phyloP scores from a whole-genome alignment of 75 land plant species.

The Isoetes taiwanensis region DNA sequence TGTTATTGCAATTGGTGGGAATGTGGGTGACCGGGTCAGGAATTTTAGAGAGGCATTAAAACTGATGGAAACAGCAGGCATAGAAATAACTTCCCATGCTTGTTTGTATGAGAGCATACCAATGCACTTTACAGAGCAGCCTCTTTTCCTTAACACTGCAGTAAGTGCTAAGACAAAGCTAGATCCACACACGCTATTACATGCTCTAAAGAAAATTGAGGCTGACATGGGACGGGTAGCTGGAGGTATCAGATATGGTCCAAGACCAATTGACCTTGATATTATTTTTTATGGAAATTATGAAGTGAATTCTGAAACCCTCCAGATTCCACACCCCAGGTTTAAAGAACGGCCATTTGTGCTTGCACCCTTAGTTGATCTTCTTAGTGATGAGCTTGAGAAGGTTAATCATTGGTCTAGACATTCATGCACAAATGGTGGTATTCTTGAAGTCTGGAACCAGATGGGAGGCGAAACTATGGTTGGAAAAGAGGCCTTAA shows the following conservation, averaged over 20 bases:
- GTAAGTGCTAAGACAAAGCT: constrained; percentile 64
- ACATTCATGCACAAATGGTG: constrained; percentile 10
- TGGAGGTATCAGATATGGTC: constrained; percentile 67
- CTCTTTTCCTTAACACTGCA: constrained; percentile 81
- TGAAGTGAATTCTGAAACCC: constrained; percentile 42
- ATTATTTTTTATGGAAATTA: constrained; percentile 70
- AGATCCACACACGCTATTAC: constrained; percentile 58
- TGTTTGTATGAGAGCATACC: constrained; percentile 78
- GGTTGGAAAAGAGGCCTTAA: constrained; percentile 55
- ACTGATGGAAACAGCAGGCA: constrained; percentile 52
- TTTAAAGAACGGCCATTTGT: constrained; percentile 90
- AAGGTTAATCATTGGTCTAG: constrained; percentile 36
- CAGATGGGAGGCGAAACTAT: constrained; percentile 61
- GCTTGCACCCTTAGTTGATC: constrained; percentile 71
- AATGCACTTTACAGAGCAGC: constrained; percentile 86
- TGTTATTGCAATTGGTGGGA: constrained; percentile 87
- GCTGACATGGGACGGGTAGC: constrained; percentile 56
- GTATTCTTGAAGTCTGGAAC: constrained; percentile 38
- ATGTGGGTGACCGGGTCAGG: constrained; percentile 59
- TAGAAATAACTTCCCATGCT: constrained; percentile 46
- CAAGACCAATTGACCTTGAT: constrained; percentile 85
- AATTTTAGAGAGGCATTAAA: constrained; percentile 61
- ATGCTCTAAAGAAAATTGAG: constrained; percentile 64
- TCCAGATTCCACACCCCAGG: constrained; percentile 62
- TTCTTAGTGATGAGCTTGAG: constrained; percentile 33